Conservation (phyloP, 2,329 filamentous ascomycete species). For the Hawksworthiomyces lignivorus region DNA sequence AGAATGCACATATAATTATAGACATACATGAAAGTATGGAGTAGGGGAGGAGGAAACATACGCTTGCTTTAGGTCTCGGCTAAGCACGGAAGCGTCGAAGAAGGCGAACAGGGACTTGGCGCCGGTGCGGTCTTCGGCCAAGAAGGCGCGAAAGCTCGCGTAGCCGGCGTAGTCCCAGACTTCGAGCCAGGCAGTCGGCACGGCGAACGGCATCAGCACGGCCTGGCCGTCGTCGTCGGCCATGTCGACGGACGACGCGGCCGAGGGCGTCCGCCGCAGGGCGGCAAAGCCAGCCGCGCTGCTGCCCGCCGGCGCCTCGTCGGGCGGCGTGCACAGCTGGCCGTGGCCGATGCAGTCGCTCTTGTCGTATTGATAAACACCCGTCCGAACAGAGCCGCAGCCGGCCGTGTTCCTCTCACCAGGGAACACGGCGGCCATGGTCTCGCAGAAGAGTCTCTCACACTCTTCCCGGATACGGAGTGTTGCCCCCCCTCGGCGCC, state of each 20-base stretch:
- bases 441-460: slow-evolving; percentile 99
- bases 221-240: slow-evolving; percentile 17
- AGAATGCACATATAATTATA: too few relatives aligned
- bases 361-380: slow-evolving; percentile 47
- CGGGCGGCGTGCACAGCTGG: slow-evolving; percentile 37
- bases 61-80: slow-evolving; percentile 79
- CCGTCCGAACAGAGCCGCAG: slow-evolving; percentile 80
- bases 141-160: slow-evolving; percentile 78
- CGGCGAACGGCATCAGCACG: slow-evolving; percentile 25
- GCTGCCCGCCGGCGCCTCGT: too few relatives aligned
- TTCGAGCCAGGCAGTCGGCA: slow-evolving; percentile 57
- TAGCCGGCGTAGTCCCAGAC: slow-evolving; percentile 82
- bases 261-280: slow-evolving; percentile 18
- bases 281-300: slow-evolving; percentile 28
- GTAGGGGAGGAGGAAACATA: slow-evolving; percentile 39
- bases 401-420: slow-evolving; percentile 78
- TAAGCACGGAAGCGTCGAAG: slow-evolving; percentile 65
- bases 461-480: slow-evolving; percentile 97
- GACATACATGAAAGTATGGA: slow-evolving; percentile 1
- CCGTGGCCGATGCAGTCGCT: slow-evolving; percentile 14
- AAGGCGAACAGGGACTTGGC: slow-evolving; percentile 65
- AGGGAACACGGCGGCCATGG: slow-evolving; percentile 87
- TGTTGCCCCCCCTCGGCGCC: slow-evolving; percentile 82
- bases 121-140: slow-evolving; percentile 52
- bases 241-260: slow-evolving; percentile 1